phyloP scores from a whole-genome alignment of 345 rosid genomes.

The Citrus cavaleriei region DNA sequence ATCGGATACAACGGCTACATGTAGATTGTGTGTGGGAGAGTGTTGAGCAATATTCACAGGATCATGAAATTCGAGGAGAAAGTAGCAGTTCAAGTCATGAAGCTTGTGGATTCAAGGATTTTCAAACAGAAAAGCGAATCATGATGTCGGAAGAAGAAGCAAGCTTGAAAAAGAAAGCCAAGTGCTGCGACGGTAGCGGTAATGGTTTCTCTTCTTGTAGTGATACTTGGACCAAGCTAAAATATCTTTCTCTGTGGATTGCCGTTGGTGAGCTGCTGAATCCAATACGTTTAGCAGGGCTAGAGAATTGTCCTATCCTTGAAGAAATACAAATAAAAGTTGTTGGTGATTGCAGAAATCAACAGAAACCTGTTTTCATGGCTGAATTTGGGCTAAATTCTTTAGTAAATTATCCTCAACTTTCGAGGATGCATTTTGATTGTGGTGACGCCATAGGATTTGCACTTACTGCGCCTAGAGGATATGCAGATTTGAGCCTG shows the following conservation, averaged over 20 bases:
- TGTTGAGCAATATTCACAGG: constrained; percentile 12
- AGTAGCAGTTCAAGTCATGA: constrained; percentile 1
- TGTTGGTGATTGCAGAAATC: constrained; percentile 77
- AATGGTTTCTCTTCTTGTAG: constrained; percentile 29
- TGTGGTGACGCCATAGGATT: constrained; percentile 65
- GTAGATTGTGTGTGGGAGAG: constrained; percentile 81
- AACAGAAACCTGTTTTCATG: constrained; percentile 38
- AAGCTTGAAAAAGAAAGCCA: constrained; percentile 47
- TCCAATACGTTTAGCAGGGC: constrained; percentile 55
- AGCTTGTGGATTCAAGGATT: neutral
- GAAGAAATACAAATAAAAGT: constrained; percentile 75
- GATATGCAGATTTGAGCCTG: constrained; percentile 76
- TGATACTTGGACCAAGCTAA: constrained; percentile 62
- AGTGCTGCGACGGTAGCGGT: constrained; percentile 31
- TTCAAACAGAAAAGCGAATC: neutral
- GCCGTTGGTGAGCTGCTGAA: constrained; percentile 58
- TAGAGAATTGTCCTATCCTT: constrained; percentile 69
- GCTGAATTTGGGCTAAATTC: constrained; percentile 62
- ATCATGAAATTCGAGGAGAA: constrained; percentile 5
- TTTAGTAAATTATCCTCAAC: constrained; percentile 52
- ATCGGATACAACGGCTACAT: constrained; percentile 62
- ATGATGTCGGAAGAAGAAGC: neutral
- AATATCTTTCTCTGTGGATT: constrained; percentile 74
- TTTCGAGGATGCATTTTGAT: constrained; percentile 76
- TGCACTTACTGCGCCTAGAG: constrained; percentile 72